Conservation (phyloP, 176 grass and related monocot species). For the Pontederia crassipes region DNA sequence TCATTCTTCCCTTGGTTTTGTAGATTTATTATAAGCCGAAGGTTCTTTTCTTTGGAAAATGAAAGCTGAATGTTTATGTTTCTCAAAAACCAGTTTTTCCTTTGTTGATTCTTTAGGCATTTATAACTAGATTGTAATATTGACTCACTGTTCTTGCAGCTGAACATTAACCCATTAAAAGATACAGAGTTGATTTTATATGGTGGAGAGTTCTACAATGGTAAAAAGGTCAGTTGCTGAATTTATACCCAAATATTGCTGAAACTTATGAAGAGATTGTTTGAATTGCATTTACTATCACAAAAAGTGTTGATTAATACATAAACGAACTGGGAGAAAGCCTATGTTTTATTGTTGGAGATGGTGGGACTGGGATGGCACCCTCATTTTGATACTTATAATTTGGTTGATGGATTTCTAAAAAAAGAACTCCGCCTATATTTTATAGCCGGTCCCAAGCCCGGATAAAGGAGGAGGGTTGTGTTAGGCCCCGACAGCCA, state of each 20-base stretch:
- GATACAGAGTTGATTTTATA: constrained; percentile 83
- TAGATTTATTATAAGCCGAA: too few relatives aligned
- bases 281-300: not conserved
- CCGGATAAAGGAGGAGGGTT: too few relatives aligned
- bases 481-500: too few relatives aligned
- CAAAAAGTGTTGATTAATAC: too few relatives aligned
- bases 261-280: not conserved
- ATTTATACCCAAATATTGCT: constrained; percentile 4
- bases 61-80: too few relatives aligned
- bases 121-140: not conserved
- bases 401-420: constrained; percentile 4
- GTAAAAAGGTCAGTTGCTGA: constrained; percentile 51
- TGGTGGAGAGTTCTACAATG: constrained; percentile 96
- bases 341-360: constrained; percentile 14
- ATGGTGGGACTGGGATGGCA: constrained; percentile 9
- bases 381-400: constrained; percentile 1
- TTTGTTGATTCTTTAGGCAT: not conserved
- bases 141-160: constrained; percentile 29
- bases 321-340: not conserved
- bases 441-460: too few relatives aligned
- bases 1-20: too few relatives aligned
- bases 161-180: constrained; percentile 72
- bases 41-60: too few relatives aligned
- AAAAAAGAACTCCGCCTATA: too few relatives aligned
- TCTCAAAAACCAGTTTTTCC: not conserved